These are phyloP conservation scores for Argentina anserina DNA, from an alignment of 306 rosid genomes.

Conservation along the genomic window DNA sequence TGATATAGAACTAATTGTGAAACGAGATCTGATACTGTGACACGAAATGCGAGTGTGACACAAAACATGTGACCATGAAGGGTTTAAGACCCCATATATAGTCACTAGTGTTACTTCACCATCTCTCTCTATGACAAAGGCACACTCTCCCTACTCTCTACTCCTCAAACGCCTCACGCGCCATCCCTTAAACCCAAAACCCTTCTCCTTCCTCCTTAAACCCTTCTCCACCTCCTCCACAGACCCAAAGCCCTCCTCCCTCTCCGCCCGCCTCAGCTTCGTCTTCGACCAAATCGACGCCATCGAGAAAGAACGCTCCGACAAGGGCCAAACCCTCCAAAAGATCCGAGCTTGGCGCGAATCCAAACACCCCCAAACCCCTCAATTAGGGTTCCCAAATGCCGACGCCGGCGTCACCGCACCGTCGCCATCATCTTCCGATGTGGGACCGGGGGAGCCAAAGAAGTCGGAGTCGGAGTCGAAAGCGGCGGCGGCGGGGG, in stretches of 20 bases:
- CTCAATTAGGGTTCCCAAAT: slow-evolving; percentile 18
- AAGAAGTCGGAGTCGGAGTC: not conserved
- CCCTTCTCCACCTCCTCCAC: slow-evolving; percentile 50
- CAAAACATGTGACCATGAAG: too few species aligned
- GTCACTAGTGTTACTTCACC: not conserved
- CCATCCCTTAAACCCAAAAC: slow-evolving; percentile 32
- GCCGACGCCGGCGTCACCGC: not conserved
- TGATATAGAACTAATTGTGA: too few species aligned
- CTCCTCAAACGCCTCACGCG: slow-evolving; percentile 57
- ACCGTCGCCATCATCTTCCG: not conserved
- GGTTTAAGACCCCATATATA: slow-evolving; percentile 25
- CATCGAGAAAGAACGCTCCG: slow-evolving; percentile 75
- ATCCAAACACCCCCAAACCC: slow-evolving; percentile 36
- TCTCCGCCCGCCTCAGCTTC: slow-evolving; percentile 81
- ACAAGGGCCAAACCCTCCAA: slow-evolving; percentile 80
- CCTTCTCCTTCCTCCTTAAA: slow-evolving; percentile 24
- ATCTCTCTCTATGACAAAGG: slow-evolving; percentile 34
- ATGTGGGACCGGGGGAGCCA: not conserved
- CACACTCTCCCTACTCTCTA: slow-evolving; percentile 54
- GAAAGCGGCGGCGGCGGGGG: slow-evolving; percentile 26
- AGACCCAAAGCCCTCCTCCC: slow-evolving; percentile 52
- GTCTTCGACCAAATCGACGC: slow-evolving; percentile 93
- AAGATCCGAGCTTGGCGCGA: slow-evolving; percentile 87
- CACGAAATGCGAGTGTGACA: too few species aligned
- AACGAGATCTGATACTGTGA: too few species aligned